Evolutionary conservation across 2,329 filamentous ascomycete genomes (phyloP).

Genomic region (Waltergamsia citrina): DNA sequence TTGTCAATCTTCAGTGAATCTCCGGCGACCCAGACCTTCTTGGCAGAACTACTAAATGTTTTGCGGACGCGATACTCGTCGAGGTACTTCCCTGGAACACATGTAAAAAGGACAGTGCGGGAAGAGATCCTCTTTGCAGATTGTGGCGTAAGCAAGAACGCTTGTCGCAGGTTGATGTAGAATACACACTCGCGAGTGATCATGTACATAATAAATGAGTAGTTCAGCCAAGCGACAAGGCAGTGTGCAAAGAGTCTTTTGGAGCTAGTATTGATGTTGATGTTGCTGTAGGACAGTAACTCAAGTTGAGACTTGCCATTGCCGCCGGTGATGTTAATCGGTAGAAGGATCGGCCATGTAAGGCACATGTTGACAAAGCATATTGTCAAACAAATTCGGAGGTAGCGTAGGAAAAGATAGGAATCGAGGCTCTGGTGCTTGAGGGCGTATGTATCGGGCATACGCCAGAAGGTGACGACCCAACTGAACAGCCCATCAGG

Average conservation of each 20-base stretch:
- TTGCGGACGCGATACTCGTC: slow-evolving; percentile 62
- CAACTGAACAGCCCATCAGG: slow-evolving; percentile 51
- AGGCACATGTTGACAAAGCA: slow-evolving; percentile 72
- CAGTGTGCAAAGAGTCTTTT: slow-evolving; percentile 71
- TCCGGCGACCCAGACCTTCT: slow-evolving; percentile 74
- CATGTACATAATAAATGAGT: slow-evolving; percentile 80
- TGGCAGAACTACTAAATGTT: slow-evolving; percentile 72
- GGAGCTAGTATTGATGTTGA: slow-evolving; percentile 41
- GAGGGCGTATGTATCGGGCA: slow-evolving; percentile 68
- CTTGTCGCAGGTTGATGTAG: slow-evolving; percentile 89
- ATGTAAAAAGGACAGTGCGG: slow-evolving; percentile 82
- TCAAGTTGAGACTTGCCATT: slow-evolving; percentile 54
- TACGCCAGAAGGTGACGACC: slow-evolving; percentile 51
- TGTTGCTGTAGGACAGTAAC: slow-evolving; percentile 26
- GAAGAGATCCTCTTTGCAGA: slow-evolving; percentile 82
- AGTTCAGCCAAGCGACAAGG: slow-evolving; percentile 74
- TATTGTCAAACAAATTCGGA: slow-evolving; percentile 67
- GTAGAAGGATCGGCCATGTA: slow-evolving; percentile 78
- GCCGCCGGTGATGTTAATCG: slow-evolving; percentile 76
- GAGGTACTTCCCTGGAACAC: slow-evolving; percentile 69
- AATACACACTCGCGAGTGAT: slow-evolving; percentile 85
- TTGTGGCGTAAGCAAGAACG: slow-evolving; percentile 77
- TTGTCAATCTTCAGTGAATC: slow-evolving; percentile 68
- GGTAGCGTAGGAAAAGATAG: slow-evolving; percentile 78
- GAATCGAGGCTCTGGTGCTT: slow-evolving; percentile 84